Base-by-base conservation (phyloP, 495 filamentous ascomycete genomes). In the Pyronema omphalodes region DNA sequence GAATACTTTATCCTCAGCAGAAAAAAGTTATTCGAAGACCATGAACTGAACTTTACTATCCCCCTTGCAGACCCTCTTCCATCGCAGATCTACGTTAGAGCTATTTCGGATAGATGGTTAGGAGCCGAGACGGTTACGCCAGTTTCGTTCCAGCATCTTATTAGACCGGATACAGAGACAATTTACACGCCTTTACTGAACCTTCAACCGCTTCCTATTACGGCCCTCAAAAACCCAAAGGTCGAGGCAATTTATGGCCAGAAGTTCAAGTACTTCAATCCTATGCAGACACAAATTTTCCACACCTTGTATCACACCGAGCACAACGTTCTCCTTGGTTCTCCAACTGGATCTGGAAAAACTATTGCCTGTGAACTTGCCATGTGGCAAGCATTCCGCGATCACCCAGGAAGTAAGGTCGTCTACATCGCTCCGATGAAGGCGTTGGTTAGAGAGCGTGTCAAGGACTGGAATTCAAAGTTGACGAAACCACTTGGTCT, bases 351-450 rank as follows among this genome's bases (percentile, higher is more conserved):
- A 48, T 91, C 84, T 71, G 91, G 91, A 53, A 99, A 99, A 71
- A 99, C 91, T 1, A 80, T 99, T 34, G 91, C 91, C 11, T 84
- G 83, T 34, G 91, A 99, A 63, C 66, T 99, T 51, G 93, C 93
- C n/a, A 96, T 99, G 93, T 99, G 91, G 91, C 94, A 87, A 89
- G 88, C 93, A 6, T 96, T 99, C 68, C 81, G 89, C 9, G 88
- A 96, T 66, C 84, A 82, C 40, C 93, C 93, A 0, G 87, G 88
- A 2, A 94, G 86, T 3, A 99, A 99, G 69, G 89, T 99, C 1
- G 88, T 99, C 19, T 99, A 99, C 62, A 96, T 99, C 60, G 91
- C 91, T 3, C 91, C 91, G 0, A 99, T 99, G 91, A 99, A 99
- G 64, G 91, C 91, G 1, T 79, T 99, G 36, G 91, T 99, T 45